These are phyloP conservation scores for Ligustrum vulgare DNA, from an alignment of 257 asterid species.

Conservation along the genomic window DNA sequence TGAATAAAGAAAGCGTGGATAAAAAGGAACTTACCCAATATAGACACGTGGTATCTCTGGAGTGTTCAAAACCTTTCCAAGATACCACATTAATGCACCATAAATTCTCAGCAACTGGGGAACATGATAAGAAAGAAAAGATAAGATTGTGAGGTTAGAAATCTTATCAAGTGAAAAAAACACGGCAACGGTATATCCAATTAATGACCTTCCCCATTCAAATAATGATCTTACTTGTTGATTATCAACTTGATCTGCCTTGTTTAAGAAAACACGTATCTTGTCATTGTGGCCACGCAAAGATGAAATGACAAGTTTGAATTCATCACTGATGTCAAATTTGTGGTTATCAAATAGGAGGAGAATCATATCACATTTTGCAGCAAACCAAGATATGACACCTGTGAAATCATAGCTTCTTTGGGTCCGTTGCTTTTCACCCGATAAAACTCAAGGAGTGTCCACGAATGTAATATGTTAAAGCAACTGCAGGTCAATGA, in stretches of 20 bases:
- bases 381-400: too few relatives aligned
- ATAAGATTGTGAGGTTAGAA: not conserved
- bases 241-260: conserved; percentile 96
- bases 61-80: conserved; percentile 87
- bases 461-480: too few relatives aligned
- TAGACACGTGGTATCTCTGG: conserved; percentile 95
- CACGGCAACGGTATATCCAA: not conserved
- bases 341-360: too few relatives aligned
- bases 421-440: too few relatives aligned
- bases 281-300: conserved; percentile 93
- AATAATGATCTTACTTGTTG: conserved; percentile 59
- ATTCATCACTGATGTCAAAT: too few relatives aligned
- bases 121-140: conserved; percentile 10
- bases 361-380: too few relatives aligned
- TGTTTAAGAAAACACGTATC: conserved; percentile 86
- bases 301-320: conserved; percentile 83
- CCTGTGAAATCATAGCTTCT: too few relatives aligned
- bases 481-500: conserved; percentile 53
- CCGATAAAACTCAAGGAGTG: too few relatives aligned
- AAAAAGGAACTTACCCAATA: conserved; percentile 61
- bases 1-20: not conserved
- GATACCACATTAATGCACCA: conserved; percentile 99
- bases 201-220: conserved; percentile 4
- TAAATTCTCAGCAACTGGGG: conserved; percentile 96
- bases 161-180: not conserved